These are phyloP conservation scores for Aspergillus fumigatus DNA, from an alignment of 2,329 filamentous ascomycete genomes.

Conservation along the genomic window DNA sequence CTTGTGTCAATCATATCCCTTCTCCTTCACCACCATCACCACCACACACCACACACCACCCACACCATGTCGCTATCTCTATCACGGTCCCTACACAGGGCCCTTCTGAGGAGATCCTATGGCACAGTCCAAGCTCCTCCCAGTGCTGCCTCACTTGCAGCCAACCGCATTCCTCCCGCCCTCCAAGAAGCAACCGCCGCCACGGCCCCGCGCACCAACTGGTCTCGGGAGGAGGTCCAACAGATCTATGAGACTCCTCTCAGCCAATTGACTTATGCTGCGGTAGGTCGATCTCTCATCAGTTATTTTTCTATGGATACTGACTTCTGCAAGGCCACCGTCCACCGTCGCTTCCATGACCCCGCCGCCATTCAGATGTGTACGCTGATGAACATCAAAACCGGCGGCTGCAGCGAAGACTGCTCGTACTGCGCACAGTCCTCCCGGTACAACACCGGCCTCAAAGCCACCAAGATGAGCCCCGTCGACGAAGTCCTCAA, in stretches of 20 bases:
- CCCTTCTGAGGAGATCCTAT: slow-evolving; percentile 30
- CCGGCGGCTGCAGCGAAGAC: slow-evolving; percentile 85
- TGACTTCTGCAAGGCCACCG: slow-evolving; percentile 55
- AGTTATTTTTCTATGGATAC: neutral
- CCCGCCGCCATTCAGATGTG: slow-evolving; percentile 83
- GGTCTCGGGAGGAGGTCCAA: slow-evolving; percentile 76
- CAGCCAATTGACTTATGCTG: slow-evolving; percentile 71
- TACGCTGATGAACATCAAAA: slow-evolving; percentile 96
- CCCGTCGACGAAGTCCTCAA: slow-evolving; percentile 75
- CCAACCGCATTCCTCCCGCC: slow-evolving; percentile 27
- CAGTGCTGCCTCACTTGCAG: slow-evolving; percentile 25
- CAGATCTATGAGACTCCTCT: slow-evolving; percentile 78
- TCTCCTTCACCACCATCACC: neutral
- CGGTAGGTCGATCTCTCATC: slow-evolving; percentile 49
- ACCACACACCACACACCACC: neutral
- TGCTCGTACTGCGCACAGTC: slow-evolving; percentile 92
- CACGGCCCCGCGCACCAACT: slow-evolving; percentile 60
- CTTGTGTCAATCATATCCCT: neutral
- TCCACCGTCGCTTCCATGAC: slow-evolving; percentile 83
- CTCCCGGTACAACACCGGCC: slow-evolving; percentile 70
- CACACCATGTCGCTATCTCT: slow-evolving; percentile 26
- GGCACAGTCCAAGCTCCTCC: slow-evolving; percentile 37
- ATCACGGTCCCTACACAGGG: slow-evolving; percentile 25
- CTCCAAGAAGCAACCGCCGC: slow-evolving; percentile 35
- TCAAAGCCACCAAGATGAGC: slow-evolving; percentile 74